Evolutionary conservation across 192 early-diverging fungal genomes (phyloP).

Genomic region (Umbelopsis isabellina): DNA sequence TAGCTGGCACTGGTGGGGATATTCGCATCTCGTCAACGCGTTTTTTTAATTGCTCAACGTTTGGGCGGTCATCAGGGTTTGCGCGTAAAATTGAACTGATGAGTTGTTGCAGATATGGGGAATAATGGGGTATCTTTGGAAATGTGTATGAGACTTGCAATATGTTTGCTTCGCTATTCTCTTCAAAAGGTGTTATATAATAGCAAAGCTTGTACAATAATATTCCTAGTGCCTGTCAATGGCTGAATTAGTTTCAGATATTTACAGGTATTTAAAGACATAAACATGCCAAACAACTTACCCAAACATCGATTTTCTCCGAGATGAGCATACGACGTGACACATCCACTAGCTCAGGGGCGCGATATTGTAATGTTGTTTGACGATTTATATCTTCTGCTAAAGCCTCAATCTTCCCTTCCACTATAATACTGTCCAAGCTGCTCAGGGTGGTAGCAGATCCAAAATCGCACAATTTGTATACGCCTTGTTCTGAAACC

Average conservation of each 20-base stretch:
- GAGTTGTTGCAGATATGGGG: constrained; percentile 54
- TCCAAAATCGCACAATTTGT: constrained; percentile 94
- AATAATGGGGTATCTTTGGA: constrained; percentile 74
- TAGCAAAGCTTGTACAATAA: constrained; percentile 96
- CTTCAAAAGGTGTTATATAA: constrained; percentile 95
- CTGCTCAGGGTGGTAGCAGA: constrained; percentile 62
- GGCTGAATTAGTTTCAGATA: neutral
- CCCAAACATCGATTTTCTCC: constrained; percentile 62
- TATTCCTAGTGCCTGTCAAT: constrained; percentile 86
- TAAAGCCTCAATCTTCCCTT: constrained; percentile 64
- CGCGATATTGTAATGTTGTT: constrained; percentile 90
- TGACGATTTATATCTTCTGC: constrained; percentile 85
- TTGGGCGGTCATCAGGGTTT: constrained; percentile 74
- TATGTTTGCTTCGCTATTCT: constrained; percentile 84
- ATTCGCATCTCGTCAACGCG: constrained; percentile 59
- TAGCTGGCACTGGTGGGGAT: neutral
- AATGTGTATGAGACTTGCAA: constrained; percentile 85
- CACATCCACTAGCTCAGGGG: constrained; percentile 90
- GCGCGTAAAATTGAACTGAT: constrained; percentile 77
- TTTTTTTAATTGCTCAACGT: constrained; percentile 79
- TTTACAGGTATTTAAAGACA: neutral
- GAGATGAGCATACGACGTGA: constrained; percentile 74
- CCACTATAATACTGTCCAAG: constrained; percentile 52
- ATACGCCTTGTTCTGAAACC: constrained; percentile 53
- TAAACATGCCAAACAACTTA: neutral